Conservation (phyloP, 2,329 filamentous ascomycete genomes). For the Xylaria sp. region DNA sequence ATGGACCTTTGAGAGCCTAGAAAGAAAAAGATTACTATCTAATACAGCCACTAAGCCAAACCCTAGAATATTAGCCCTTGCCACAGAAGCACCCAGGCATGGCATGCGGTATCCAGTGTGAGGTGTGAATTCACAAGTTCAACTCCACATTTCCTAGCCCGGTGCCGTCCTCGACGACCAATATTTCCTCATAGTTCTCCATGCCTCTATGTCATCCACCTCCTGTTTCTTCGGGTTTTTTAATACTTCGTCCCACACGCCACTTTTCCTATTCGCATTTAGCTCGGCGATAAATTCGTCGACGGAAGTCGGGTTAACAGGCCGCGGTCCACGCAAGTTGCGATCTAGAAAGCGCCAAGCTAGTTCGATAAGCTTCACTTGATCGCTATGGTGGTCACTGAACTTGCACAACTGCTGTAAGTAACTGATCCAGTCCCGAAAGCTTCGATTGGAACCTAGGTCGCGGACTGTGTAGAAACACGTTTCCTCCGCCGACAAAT, state of each 20-base stretch:
- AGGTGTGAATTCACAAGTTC: background rate
- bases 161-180: constrained; percentile 32
- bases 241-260: constrained; percentile 26
- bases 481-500: constrained; percentile 26
- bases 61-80: no score
- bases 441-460: constrained; percentile 23
- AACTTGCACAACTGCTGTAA: constrained; percentile 28
- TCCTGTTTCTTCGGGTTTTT: constrained; percentile 30
- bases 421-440: constrained; percentile 35
- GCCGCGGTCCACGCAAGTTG: constrained; percentile 30
- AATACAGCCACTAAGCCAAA: no score
- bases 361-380: constrained; percentile 35
- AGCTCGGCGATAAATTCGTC: constrained; percentile 33
- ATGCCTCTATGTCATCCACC: constrained; percentile 31
- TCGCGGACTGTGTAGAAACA: constrained; percentile 37
- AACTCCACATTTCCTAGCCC: background rate
- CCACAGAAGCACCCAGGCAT: no score
- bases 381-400: constrained; percentile 27
- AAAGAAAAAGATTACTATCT: no score
- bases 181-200: constrained; percentile 27
- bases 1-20: no score
- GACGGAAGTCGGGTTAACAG: constrained; percentile 17
- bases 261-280: constrained; percentile 23
- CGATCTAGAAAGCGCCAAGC: constrained; percentile 41
- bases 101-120: background rate